phyloP scores from a whole-genome alignment of 768 basidiomycete genomes.

The Mycena albidolilacea region DNA sequence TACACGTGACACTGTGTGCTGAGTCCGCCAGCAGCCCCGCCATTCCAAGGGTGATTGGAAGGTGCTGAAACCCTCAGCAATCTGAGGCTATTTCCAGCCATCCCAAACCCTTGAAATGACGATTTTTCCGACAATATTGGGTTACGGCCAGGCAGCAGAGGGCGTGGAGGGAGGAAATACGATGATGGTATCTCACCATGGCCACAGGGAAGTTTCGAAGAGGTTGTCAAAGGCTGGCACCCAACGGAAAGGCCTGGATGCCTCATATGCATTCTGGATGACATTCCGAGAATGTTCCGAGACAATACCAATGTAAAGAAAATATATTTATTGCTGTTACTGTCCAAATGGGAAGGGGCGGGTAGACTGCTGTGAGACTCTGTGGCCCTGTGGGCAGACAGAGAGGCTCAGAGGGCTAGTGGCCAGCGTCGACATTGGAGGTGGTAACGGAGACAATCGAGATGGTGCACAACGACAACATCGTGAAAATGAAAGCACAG shows the following conservation, averaged over 20 bases:
- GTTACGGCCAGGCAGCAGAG: not conserved
- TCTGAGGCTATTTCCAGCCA: no score
- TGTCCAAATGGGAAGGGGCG: not conserved
- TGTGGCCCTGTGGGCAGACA: no score
- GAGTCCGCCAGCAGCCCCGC: no score
- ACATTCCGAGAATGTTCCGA: not conserved
- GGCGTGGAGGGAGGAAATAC: not conserved
- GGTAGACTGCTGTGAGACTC: no score
- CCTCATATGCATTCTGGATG: not conserved
- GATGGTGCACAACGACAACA: not conserved
- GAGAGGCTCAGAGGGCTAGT: no score
- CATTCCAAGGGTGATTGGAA: no score
- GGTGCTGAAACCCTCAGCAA: no score
- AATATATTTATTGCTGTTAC: not conserved
- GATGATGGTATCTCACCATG: not conserved
- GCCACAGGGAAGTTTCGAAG: conserved; percentile 1
- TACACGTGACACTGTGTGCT: no score
- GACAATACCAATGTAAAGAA: not conserved
- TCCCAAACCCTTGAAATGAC: no score
- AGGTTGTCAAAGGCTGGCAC: not conserved
- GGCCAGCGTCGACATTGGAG: not conserved
- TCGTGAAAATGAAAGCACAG: not conserved
- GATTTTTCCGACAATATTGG: not conserved
- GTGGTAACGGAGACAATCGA: not conserved
- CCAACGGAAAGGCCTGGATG: not conserved